Evolutionary conservation across 345 rosid species (phyloP).

Genomic region (Ceriops tagal): DNA sequence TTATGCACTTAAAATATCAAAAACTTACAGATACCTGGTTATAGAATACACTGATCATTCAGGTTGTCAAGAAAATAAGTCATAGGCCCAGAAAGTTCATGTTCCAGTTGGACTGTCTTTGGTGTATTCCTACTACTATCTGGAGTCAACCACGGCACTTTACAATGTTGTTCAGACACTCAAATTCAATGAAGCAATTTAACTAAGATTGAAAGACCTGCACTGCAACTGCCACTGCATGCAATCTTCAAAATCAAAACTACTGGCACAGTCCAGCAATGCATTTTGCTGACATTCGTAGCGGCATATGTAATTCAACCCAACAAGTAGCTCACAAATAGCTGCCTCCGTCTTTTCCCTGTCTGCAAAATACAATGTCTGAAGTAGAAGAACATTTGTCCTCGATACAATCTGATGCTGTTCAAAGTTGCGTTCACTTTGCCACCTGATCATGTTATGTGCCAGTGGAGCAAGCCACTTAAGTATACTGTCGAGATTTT

Average conservation of each 20-base stretch:
- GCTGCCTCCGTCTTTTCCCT: conserved; percentile 77
- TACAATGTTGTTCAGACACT: conserved; percentile 21
- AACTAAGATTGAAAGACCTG: conserved; percentile 36
- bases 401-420: conserved; percentile 79
- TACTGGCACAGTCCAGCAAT: conserved; percentile 81
- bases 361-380: conserved; percentile 86
- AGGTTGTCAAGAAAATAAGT: conserved; percentile 11
- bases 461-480: conserved; percentile 92
- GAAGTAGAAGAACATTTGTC: conserved; percentile 79
- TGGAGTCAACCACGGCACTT: conserved; percentile 21
- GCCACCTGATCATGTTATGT: conserved; percentile 95
- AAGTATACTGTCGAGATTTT: conserved; percentile 62
- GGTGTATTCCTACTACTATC: conserved; percentile 25
- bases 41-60: conserved; percentile 26
- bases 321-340: conserved; percentile 77
- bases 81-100: conserved; percentile 19
- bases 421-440: conserved; percentile 89
- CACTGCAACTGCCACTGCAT: conserved; percentile 84
- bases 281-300: conserved; percentile 91
- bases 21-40: conserved; percentile 25
- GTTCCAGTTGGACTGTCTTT: conserved; percentile 19
- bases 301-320: conserved; percentile 90
- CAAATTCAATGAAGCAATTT: conserved; percentile 21
- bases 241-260: conserved; percentile 93
- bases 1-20: conserved; percentile 28